Evolutionary conservation across 495 filamentous ascomycete genomes (phyloP).

Genomic region (Hypoxylon lienhwacheense): DNA sequence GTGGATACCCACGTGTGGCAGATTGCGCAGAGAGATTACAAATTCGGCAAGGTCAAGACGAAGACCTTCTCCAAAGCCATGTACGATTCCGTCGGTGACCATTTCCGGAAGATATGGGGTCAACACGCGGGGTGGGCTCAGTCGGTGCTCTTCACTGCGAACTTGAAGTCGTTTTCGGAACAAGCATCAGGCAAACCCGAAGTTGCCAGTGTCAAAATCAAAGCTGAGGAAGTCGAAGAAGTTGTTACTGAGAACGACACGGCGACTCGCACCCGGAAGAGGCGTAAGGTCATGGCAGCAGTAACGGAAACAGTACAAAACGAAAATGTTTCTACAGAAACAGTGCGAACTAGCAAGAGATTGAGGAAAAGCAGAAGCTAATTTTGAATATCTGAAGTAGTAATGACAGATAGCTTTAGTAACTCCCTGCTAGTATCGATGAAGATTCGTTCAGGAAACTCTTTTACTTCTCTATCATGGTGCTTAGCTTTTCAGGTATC

Average conservation of each 20-base stretch:
- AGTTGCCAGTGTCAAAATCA: conserved; percentile 49
- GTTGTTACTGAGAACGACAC: conserved; percentile 10
- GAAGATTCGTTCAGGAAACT: not conserved
- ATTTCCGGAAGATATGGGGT: conserved; percentile 91
- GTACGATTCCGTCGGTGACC: conserved; percentile 86
- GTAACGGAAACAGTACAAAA: conserved; percentile 29
- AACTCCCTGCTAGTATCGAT: not conserved
- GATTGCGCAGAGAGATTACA: conserved; percentile 94
- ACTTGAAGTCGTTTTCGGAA: conserved; percentile 83
- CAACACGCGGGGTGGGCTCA: conserved; percentile 97
- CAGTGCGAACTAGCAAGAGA: conserved; percentile 18
- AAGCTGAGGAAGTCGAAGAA: conserved; percentile 36
- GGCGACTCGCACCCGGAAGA: conserved; percentile 16
- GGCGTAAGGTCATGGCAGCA: conserved; percentile 5
- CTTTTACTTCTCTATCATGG: not conserved
- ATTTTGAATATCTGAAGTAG: not conserved
- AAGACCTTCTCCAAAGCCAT: conserved; percentile 85
- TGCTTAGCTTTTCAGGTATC: not conserved
- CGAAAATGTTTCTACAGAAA: conserved; percentile 4
- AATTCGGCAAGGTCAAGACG: conserved; percentile 79
- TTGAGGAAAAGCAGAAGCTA: conserved; percentile 16
- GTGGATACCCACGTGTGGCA: conserved; percentile 99
- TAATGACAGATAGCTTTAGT: not conserved
- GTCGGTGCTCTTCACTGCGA: conserved; percentile 93
- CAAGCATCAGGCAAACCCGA: conserved; percentile 52